phyloP scores from a whole-genome alignment of 495 filamentous ascomycete species.

The Lasiosphaeria miniovina region DNA sequence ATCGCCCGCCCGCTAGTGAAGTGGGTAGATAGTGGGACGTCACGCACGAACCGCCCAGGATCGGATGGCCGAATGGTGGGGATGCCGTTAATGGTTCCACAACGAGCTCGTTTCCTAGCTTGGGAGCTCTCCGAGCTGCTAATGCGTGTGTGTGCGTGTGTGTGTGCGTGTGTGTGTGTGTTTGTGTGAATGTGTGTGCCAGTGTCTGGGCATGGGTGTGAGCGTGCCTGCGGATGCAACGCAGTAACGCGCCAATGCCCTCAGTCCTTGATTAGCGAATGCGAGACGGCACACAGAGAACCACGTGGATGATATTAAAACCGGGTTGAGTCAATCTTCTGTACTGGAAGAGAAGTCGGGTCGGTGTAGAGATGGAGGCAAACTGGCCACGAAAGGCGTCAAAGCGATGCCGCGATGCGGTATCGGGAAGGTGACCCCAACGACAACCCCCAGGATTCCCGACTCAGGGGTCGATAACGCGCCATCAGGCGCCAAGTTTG shows the following conservation, averaged over 20 bases:
- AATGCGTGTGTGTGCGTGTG: neutral
- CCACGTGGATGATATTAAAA: too few relatives aligned
- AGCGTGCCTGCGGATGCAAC: neutral
- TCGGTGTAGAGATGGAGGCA: neutral
- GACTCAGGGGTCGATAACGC: too few relatives aligned
- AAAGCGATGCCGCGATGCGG: too few relatives aligned
- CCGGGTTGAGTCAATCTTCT: too few relatives aligned
- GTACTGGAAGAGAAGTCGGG: neutral
- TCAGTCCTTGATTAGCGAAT: too few relatives aligned
- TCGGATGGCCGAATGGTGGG: neutral
- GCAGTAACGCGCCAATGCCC: neutral
- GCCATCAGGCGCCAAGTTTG: neutral
- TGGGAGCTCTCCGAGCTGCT: neutral
- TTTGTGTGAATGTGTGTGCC: neutral
- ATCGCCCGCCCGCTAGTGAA: neutral
- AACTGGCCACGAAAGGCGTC: too few relatives aligned
- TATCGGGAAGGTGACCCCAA: too few relatives aligned
- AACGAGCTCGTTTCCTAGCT: neutral
- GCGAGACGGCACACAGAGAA: too few relatives aligned
- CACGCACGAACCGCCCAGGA: neutral
- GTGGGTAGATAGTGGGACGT: neutral
- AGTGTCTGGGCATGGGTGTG: neutral
- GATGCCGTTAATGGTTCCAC: neutral
- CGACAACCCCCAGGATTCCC: too few relatives aligned
- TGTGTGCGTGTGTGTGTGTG: neutral